Percentiles rank a stretch among this genome's conserved stretches.
These are phyloP conservation scores for Saccharomycopsis guyanensis DNA, from an alignment of 805 yeast species.

Conservation along the genomic window DNA sequence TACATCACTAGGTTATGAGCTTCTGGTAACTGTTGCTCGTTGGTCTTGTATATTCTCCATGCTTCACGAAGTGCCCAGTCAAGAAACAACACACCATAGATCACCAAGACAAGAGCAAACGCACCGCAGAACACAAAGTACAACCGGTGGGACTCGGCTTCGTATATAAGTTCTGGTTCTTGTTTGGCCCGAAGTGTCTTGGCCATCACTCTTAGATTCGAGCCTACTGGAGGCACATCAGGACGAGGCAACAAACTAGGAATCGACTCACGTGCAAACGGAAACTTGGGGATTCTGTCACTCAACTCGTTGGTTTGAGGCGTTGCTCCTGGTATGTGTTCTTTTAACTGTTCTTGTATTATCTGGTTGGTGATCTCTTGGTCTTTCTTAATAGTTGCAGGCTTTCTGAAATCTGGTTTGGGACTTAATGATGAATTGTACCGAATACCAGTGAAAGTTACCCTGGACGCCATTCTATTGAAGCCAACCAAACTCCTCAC, in stretches of 20 bases:
- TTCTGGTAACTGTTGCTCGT: slow-evolving; percentile 38
- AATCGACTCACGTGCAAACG: slow-evolving; percentile 53
- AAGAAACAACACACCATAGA: slow-evolving; percentile 56
- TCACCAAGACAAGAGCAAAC: slow-evolving; percentile 57
- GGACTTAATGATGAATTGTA: background rate
- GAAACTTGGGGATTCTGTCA: slow-evolving; percentile 62
- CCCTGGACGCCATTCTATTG: too few relatives aligned
- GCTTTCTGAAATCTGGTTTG: slow-evolving; percentile 4
- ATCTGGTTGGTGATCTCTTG: slow-evolving; percentile 11
- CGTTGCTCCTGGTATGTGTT: slow-evolving; percentile 51
- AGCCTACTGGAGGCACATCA: slow-evolving; percentile 67
- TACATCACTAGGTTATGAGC: slow-evolving; percentile 31
- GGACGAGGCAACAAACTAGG: slow-evolving; percentile 69
- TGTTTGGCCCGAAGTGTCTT: slow-evolving; percentile 44
- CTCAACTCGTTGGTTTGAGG: slow-evolving; percentile 37
- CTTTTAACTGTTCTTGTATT: slow-evolving; percentile 9
- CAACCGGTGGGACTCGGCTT: slow-evolving; percentile 74
- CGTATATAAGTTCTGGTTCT: slow-evolving; percentile 70
- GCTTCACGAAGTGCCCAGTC: slow-evolving; percentile 51
- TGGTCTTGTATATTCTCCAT: slow-evolving; percentile 43
- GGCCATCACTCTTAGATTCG: slow-evolving; percentile 52
- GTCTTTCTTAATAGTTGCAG: slow-evolving; percentile 4
- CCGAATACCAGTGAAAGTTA: too few relatives aligned
- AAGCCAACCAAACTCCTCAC: too few relatives aligned
- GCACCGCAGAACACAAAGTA: slow-evolving; percentile 66